Conservation (phyloP, 2,329 filamentous ascomycete genomes). For the Fusarium haematococcum region DNA sequence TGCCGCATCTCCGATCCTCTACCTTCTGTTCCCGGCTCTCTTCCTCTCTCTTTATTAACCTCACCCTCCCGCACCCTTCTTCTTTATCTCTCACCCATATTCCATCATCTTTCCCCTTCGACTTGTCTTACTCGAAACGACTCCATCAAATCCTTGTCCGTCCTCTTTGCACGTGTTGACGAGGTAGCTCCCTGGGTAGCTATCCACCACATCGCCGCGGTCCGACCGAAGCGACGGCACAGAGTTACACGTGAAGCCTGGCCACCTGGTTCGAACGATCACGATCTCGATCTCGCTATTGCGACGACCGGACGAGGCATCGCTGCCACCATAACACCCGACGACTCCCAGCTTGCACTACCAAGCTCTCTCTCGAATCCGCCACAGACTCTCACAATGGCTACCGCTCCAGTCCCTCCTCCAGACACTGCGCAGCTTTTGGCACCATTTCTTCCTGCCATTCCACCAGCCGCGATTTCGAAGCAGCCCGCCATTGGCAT, state of each 20-base stretch:
- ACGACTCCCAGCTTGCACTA: not conserved
- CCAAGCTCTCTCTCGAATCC: not conserved
- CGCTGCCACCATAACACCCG: constrained; percentile 9
- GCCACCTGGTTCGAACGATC: constrained; percentile 1
- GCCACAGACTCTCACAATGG: constrained; percentile 41
- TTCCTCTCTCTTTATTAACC: constrained; percentile 10
- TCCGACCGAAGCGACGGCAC: constrained; percentile 21
- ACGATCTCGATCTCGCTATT: constrained; percentile 6
- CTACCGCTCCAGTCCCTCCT: constrained; percentile 50
- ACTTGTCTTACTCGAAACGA: not conserved
- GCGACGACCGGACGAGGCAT: constrained; percentile 2
- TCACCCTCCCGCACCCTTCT: constrained; percentile 5
- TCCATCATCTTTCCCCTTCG: not conserved
- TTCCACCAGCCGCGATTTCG: constrained; percentile 70
- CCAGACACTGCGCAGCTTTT: constrained; percentile 63
- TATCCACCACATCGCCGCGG: constrained; percentile 14
- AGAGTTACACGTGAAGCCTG: constrained; percentile 31
- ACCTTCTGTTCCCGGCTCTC: not conserved
- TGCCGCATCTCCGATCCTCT: constrained; percentile 39
- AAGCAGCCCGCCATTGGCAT: constrained; percentile 67
- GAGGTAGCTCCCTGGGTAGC: not conserved
- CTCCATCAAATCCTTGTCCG: constrained; percentile 6
- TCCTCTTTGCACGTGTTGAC: constrained; percentile 24
- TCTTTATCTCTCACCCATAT: constrained; percentile 1
- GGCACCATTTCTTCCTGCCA: constrained; percentile 68